phyloP scores from a whole-genome alignment of 2,329 filamentous ascomycete genomes.

The Pleomassaria siparia region DNA sequence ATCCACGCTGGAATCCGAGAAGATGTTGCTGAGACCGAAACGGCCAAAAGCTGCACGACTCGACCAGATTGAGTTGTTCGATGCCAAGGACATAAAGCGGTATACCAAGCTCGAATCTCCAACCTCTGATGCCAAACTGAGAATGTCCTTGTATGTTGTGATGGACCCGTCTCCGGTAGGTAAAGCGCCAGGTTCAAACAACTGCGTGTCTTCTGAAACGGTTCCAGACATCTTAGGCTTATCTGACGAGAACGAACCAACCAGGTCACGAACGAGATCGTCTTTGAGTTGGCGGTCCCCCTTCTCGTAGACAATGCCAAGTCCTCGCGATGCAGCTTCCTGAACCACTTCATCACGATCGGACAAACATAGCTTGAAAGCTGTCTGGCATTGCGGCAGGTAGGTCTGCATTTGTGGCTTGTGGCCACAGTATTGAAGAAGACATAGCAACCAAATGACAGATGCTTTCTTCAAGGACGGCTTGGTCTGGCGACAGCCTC shows the following conservation, averaged over 20 bases:
- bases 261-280: conserved; percentile 82
- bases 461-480: conserved; percentile 88
- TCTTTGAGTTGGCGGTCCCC: conserved; percentile 79
- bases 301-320: conserved; percentile 92
- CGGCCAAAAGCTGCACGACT: conserved; percentile 94
- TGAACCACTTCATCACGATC: conserved; percentile 93
- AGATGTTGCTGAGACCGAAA: conserved; percentile 87
- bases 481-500: conserved; percentile 79
- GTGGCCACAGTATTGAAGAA: conserved; percentile 88
- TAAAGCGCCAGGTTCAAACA: conserved; percentile 88
- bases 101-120: conserved; percentile 96
- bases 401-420: conserved; percentile 71
- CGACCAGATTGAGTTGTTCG: conserved; percentile 95
- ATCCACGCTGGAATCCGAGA: conserved; percentile 76
- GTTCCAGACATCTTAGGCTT: conserved; percentile 70
- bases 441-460: conserved; percentile 89
- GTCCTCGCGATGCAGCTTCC: conserved; percentile 87
- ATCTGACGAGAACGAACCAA: conserved; percentile 80
- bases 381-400: conserved; percentile 76
- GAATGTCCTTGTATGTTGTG: conserved; percentile 96
- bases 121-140: conserved; percentile 92
- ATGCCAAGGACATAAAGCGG: conserved; percentile 96
- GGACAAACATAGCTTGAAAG: conserved; percentile 84
- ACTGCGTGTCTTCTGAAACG: conserved; percentile 85
- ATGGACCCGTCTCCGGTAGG: conserved; percentile 89